Evolutionary conservation across 306 rosid genomes (phyloP), one percentile per base, ranked within the genome.

Genomic region (Lagenaria siceraria): DNA sequence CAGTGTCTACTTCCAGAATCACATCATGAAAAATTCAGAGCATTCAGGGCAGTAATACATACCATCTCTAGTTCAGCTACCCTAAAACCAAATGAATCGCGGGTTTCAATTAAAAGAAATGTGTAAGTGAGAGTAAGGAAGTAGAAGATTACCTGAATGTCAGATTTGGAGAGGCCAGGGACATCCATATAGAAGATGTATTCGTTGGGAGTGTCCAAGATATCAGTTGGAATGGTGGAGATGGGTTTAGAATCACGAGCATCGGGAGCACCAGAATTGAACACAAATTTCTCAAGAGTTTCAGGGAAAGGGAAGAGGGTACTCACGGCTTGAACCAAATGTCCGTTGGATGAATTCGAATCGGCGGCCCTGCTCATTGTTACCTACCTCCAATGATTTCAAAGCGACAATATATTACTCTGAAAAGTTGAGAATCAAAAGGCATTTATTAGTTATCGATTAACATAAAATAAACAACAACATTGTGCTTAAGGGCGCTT

Each of bases 161-260:
- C 79, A 24, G 72, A 58, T 24, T 60, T 77, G 25, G 79, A 77
- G 27, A 60, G 33, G 56, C 70, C 79, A 36, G 78, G 78, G n/a
- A 75, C 11, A 12, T 76, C 69, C 54, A 76, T 40, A 52, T 55
- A 76, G 40, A 76, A 76, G 24, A 76, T 40, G 38, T 76, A 76
- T 29, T 40, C 69, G 40, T 38, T 76, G 0, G 66, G 79, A 8
- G 66, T 21, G 36, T 76, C 79, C 54, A 76, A 36, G 12, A 76
- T 58, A 21, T 76, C 69, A n/a, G 68, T 64, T 7, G 78, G 68
- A 11, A 75, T 75, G 68, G 24, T 56, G 7, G 33, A 29, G 17
- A 54, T 19, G 21, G 8, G n/a, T 18, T 75, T 75, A 0, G 36
- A 9, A 2, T 75, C 78, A 8, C 46, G 51, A 55, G 21, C 29